Evolutionary conservation across 1,284 basidiomycete species (phyloP), one percentile per base, ranked within the genome.

Genomic region (Ceratobasidium sp.): DNA sequence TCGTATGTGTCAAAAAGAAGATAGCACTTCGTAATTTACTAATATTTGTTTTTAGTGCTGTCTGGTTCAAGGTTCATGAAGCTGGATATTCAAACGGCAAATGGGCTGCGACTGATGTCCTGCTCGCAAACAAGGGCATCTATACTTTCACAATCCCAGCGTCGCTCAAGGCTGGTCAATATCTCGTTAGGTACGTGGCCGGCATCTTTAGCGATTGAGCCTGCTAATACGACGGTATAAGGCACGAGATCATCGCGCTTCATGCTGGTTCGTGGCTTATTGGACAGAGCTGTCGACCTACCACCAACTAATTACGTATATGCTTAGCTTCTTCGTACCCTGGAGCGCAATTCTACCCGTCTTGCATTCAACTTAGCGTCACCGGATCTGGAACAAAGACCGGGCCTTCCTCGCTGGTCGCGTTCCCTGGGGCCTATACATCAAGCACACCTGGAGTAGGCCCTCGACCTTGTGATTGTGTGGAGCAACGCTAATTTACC

Each of bases 351-450:
- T 74, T 84, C 60, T 87, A 85, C 75, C 85, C 85, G 1, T 70
- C 65, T 4, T 75, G 74, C 57, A 64, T 86, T 43, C 85, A 87
- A 73, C 77, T 87, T 46, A 73, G 84, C 75, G 84, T 86, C 0
- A 86, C 84, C 3, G 86, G 86, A 6, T 83, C 83, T 8, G 85
- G 85, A 23, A 84, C 79, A 5, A 81, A 82, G 6, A 76, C 84
- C 16, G 85, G 85, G 2, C 65, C 65, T 10, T 2, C 0, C 81
- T 83, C 62, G 0, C 82, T 87, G 34, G 85, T 87, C 10, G 82
- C 85, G 3, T 86, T 87, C 82, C 86, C 86, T 23, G 81, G 80
- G 28, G 85, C 85, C 0, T 87, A 87, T 76, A 85, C 83, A 6
- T 76, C 80, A 0, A 78, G 72, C 21, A 87, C 85, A 18, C 84